These are phyloP conservation scores for Phytophthora agathidicida DNA, from an alignment of 352 stramenopile species.

Conservation along the genomic window DNA sequence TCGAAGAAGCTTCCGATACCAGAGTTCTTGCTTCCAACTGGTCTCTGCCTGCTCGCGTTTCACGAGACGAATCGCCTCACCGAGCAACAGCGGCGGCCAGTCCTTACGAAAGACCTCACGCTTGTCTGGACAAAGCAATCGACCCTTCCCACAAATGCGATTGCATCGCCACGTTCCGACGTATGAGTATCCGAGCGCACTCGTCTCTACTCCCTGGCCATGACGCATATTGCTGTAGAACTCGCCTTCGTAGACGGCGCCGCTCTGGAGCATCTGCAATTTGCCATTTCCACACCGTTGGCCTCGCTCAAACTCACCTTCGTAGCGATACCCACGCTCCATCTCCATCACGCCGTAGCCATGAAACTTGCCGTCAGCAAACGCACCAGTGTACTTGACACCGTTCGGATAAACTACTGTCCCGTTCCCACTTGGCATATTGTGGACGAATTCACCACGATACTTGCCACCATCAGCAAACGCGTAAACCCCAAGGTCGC, in stretches of 20 bases:
- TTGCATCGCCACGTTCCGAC: slow-evolving; percentile 56
- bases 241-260: slow-evolving; percentile 64
- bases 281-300: slow-evolving; percentile 53
- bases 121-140: slow-evolving; percentile 51
- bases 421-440: slow-evolving; percentile 46
- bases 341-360: slow-evolving; percentile 71
- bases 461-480: slow-evolving; percentile 80
- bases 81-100: slow-evolving; percentile 66
- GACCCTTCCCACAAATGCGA: slow-evolving; percentile 61
- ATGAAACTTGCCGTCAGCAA: slow-evolving; percentile 62
- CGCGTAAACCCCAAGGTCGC: slow-evolving; percentile 64
- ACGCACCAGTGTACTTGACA: slow-evolving; percentile 70
- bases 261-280: slow-evolving; percentile 47
- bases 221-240: slow-evolving; percentile 72
- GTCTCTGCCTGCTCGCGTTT: slow-evolving; percentile 41
- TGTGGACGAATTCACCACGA: slow-evolving; percentile 56
- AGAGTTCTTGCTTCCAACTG: slow-evolving; percentile 43
- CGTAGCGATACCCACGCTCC: slow-evolving; percentile 53
- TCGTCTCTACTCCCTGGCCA: slow-evolving; percentile 68
- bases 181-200: slow-evolving; percentile 62
- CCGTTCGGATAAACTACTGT: slow-evolving; percentile 70
- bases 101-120: slow-evolving; percentile 49
- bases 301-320: slow-evolving; percentile 60
- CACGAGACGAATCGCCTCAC: slow-evolving; percentile 59
- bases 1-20: slow-evolving; percentile 59